These are phyloP conservation scores for Coemansia furcata DNA, from an alignment of 192 early-diverging fungal species.

Conservation along the genomic window DNA sequence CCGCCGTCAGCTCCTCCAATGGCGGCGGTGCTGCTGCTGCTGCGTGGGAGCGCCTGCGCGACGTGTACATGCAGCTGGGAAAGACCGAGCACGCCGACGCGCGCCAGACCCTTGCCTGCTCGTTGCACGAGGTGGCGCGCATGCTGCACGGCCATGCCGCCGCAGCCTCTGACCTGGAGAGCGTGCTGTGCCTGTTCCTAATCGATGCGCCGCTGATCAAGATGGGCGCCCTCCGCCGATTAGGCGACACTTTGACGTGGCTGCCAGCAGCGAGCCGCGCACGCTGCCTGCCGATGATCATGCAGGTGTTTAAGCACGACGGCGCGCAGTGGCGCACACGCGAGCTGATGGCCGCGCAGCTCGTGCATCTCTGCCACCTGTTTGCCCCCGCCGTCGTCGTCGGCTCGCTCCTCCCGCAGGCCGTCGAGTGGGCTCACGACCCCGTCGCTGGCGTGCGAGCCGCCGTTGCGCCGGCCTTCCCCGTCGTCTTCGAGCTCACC, in stretches of 20 bases:
- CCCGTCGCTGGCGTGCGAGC: conserved; percentile 59
- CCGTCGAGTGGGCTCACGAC: conserved; percentile 56
- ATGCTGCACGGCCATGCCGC: conserved; percentile 18
- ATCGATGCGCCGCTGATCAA: conserved; percentile 60
- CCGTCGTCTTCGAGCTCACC: conserved; percentile 49
- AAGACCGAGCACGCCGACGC: conserved; percentile 52
- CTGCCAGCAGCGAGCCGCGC: conserved; percentile 61
- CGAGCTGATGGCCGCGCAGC: conserved; percentile 66
- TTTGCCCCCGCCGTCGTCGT: conserved; percentile 62
- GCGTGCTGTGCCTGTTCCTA: conserved; percentile 46
- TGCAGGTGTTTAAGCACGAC: conserved; percentile 67
- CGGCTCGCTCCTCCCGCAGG: conserved; percentile 64
- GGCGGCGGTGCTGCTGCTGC: background rate
- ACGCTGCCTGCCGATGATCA: conserved; percentile 63
- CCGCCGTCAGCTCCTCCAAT: conserved; percentile 14
- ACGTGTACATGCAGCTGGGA: conserved; percentile 50
- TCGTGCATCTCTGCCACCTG: conserved; percentile 61
- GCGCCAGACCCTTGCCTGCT: conserved; percentile 48
- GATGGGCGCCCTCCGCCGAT: conserved; percentile 64
- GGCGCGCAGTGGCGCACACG: conserved; percentile 71
- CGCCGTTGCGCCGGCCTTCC: conserved; percentile 45
- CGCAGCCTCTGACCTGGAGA: conserved; percentile 42
- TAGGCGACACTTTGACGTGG: conserved; percentile 64
- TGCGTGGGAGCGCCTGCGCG: conserved; percentile 51
- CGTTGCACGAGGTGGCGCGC: conserved; percentile 52